Conservation (phyloP, 2,329 filamentous ascomycete species). For the Aspergillus tubingensis region DNA sequence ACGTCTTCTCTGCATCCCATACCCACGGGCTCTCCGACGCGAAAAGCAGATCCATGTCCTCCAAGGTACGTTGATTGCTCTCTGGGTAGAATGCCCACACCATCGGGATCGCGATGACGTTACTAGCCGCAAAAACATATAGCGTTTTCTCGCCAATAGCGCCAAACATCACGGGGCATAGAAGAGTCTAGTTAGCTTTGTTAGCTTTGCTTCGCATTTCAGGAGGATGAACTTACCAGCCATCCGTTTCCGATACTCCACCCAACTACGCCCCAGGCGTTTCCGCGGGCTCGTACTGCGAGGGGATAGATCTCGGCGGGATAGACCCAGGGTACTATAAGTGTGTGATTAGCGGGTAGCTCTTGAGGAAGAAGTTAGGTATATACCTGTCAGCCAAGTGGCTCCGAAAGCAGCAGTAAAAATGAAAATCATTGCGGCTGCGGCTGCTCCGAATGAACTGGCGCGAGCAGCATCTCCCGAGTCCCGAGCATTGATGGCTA, state of each 20-base stretch:
- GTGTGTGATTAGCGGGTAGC: slow-evolving; percentile 44
- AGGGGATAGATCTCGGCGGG: slow-evolving; percentile 74
- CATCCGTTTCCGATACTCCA: slow-evolving; percentile 77
- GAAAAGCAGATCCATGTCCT: slow-evolving; percentile 75
- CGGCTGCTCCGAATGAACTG: slow-evolving; percentile 61
- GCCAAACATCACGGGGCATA: slow-evolving; percentile 63
- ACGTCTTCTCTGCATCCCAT: slow-evolving; percentile 70
- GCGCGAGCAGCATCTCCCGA: slow-evolving; percentile 51
- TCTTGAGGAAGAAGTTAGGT: slow-evolving; percentile 65
- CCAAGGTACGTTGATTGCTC: slow-evolving; percentile 70
- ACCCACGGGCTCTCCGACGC: slow-evolving; percentile 66
- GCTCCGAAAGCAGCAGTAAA: slow-evolving; percentile 67
- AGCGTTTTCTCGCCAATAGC: slow-evolving; percentile 69
- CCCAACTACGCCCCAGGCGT: slow-evolving; percentile 73
- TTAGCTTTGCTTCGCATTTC: slow-evolving; percentile 23
- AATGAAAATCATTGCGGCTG: slow-evolving; percentile 70
- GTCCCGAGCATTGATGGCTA: slow-evolving; percentile 53
- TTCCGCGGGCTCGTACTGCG: slow-evolving; percentile 70
- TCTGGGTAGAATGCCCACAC: slow-evolving; percentile 76
- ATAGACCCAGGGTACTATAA: slow-evolving; percentile 61
- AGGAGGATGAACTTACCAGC: slow-evolving; percentile 44
- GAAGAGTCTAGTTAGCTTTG: slow-evolving; percentile 39
- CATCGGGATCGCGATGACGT: slow-evolving; percentile 66
- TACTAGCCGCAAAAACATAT: slow-evolving; percentile 71
- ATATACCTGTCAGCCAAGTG: slow-evolving; percentile 56